Percentiles rank a stretch among this genome's conserved stretches.
phyloP scores from a whole-genome alignment of 352 stramenopile species.

The Phytophthora parvispora region DNA sequence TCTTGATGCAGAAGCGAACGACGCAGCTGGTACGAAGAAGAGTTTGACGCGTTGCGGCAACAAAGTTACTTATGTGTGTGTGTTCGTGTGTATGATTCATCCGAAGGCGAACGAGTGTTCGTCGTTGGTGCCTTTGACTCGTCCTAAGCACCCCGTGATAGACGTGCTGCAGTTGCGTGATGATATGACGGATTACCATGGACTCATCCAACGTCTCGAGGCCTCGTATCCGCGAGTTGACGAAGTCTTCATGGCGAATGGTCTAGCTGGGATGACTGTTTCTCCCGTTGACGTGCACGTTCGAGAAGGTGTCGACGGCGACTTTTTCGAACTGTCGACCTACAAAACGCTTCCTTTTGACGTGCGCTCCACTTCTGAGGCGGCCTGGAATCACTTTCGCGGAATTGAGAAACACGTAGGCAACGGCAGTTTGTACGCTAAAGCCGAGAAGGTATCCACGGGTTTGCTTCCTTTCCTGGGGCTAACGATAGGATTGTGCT shows the following conservation, averaged over 20 bases:
- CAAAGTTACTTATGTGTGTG: neutral
- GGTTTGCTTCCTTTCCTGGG: neutral
- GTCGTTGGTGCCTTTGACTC: slow-evolving; percentile 5
- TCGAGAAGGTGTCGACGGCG: slow-evolving; percentile 18
- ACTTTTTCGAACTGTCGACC: slow-evolving; percentile 29
- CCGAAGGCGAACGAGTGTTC: slow-evolving; percentile 17
- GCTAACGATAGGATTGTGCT: neutral
- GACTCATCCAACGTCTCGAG: slow-evolving; percentile 21
- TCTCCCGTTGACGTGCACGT: slow-evolving; percentile 24
- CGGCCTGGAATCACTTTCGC: slow-evolving; percentile 30
- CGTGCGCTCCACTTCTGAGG: slow-evolving; percentile 5
- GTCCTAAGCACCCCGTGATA: neutral
- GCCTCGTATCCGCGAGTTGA: slow-evolving; percentile 15
- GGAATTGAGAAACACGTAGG: slow-evolving; percentile 29
- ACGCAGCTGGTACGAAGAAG: slow-evolving; percentile 4
- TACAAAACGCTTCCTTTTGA: slow-evolving; percentile 32
- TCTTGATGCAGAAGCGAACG: slow-evolving; percentile 38
- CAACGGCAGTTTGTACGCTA: slow-evolving; percentile 27
- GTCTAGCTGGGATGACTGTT: slow-evolving; percentile 12
- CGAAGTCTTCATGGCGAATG: slow-evolving; percentile 28
- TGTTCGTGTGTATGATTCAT: neutral
- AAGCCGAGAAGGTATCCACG: slow-evolving; percentile 17
- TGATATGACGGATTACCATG: slow-evolving; percentile 21
- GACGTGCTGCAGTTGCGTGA: slow-evolving; percentile 11
- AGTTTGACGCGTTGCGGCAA: too few relatives aligned